Percentiles rank a stretch among this genome's conserved stretches.
phyloP scores from a whole-genome alignment of 164 flowering plant species.

The Piper longum region DNA sequence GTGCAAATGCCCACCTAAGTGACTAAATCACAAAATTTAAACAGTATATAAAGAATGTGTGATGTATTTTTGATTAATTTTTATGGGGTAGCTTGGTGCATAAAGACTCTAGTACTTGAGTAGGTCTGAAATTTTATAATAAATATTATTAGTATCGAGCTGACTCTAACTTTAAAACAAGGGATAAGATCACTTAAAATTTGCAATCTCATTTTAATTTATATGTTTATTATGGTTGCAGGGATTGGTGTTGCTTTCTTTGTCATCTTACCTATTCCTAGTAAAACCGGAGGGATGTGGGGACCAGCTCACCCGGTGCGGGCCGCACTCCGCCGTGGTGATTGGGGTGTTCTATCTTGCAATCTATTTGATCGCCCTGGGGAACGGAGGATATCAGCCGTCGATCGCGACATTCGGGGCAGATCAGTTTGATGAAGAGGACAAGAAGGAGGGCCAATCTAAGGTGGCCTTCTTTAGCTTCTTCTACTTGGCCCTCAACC shows the following conservation, averaged over 20 bases:
- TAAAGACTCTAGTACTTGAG: no score
- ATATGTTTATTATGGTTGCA: conserved; percentile 11
- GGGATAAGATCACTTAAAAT: no score
- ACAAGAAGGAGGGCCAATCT: conserved; percentile 44
- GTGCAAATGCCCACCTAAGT: no score
- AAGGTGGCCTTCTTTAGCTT: conserved; percentile 88
- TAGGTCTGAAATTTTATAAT: no score
- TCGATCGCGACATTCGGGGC: conserved; percentile 93
- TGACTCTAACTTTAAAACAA: no score
- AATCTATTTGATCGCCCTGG: conserved; percentile 64
- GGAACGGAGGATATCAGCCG: conserved; percentile 96
- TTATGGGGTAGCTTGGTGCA: no score
- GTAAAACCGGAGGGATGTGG: conserved; percentile 75
- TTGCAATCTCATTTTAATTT: background rate
- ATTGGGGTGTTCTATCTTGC: conserved; percentile 55
- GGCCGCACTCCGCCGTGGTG: conserved; percentile 37
- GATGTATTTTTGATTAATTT: no score
- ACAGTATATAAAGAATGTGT: no score
- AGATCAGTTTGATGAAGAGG: conserved; percentile 78
- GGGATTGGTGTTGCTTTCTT: conserved; percentile 59
- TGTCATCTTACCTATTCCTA: conserved; percentile 52
- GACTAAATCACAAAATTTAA: no score
- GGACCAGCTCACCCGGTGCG: conserved; percentile 26
- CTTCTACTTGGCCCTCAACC: conserved; percentile 81
- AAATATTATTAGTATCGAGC: no score